Evolutionary conservation across 2,329 filamentous ascomycete species (phyloP), one percentile per base, ranked within the genome.

Genomic region (Trichoderma sp.): DNA sequence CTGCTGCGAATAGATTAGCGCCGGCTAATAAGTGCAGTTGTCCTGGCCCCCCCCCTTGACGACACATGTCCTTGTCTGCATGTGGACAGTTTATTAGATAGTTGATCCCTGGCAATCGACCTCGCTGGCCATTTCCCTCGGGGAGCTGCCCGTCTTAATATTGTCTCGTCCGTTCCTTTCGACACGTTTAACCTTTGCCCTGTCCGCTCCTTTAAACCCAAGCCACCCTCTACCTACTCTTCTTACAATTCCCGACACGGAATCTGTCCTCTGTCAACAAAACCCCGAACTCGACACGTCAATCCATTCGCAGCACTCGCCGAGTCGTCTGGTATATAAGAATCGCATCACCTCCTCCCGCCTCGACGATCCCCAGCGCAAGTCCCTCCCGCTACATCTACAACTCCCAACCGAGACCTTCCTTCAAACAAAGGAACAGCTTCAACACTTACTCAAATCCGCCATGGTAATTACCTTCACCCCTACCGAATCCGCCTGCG

Each of bases 61-160:
- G 67, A 75, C 73, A 75, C 71, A 73, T 75, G 73, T 74, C 73
- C 73, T 72, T 72, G 59, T 63, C 60, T 41, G 12, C 9, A 34
- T 12, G 10, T 10, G 30, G 30, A 34, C 30, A 34, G 2, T 3
- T 24, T 24, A 24, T 24, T 24, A 24, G 21, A 2, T n/a, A n/a
- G n/a, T 34, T 24, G 60, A 73, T 74, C 52, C 61, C 39, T 19
- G 71, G 12, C 2, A 67, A 65, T 67, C 39, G 26, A 55, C 34
- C 43, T 45, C 26, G 48, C 59, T 44, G 39, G 24, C 50, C 50
- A 21, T 21, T 51, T 21, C 43, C 34, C 34, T 39, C 3, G 34
- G 34, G 5, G 9, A 12, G 9, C 39, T 26, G 19, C 30, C 30
- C 30, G 30, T 34, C 9, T 30, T 34, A 34, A 3, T 34, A 34